A percentile compares a stretch with the other conserved stretches of the same genome.
phyloP scores from a whole-genome alignment of 192 early-diverging fungal species.

The Linnemannia zychae region DNA sequence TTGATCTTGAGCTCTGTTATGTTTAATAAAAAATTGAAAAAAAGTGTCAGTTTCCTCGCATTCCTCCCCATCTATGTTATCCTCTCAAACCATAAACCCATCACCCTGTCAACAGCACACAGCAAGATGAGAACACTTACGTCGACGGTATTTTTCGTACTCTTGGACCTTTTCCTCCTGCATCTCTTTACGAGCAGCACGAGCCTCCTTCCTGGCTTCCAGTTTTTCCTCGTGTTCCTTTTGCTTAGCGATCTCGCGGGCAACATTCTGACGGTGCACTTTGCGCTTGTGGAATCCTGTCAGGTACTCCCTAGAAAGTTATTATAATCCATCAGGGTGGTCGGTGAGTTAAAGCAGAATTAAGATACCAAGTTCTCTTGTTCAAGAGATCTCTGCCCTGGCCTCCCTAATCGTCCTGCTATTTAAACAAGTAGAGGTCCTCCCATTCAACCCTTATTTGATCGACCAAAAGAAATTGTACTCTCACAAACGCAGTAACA shows the following conservation, averaged over 20 bases:
- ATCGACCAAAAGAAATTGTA: too few relatives aligned
- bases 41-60: too few relatives aligned
- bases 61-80: too few relatives aligned
- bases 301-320: conserved; percentile 77
- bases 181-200: conserved; percentile 65
- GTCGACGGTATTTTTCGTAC: conserved; percentile 61
- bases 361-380: background rate
- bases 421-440: too few relatives aligned
- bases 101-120: too few relatives aligned
- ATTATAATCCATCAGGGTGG: too few relatives aligned
- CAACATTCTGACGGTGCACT: conserved; percentile 73
- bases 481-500: too few relatives aligned
- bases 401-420: too few relatives aligned
- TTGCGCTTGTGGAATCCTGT: conserved; percentile 88
- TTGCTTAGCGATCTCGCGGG: conserved; percentile 61
- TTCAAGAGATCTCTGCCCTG: too few relatives aligned
- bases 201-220: conserved; percentile 65
- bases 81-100: background rate
- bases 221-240: conserved; percentile 68
- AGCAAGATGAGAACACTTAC: conserved; percentile 21
- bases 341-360: too few relatives aligned
- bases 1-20: conserved; percentile 50
- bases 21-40: too few relatives aligned
- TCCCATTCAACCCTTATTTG: too few relatives aligned
- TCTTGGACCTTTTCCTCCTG: conserved; percentile 68